These are phyloP conservation scores for Phytophthora ramorum DNA, from an alignment of 352 stramenopile genomes.

Conservation along the genomic window DNA sequence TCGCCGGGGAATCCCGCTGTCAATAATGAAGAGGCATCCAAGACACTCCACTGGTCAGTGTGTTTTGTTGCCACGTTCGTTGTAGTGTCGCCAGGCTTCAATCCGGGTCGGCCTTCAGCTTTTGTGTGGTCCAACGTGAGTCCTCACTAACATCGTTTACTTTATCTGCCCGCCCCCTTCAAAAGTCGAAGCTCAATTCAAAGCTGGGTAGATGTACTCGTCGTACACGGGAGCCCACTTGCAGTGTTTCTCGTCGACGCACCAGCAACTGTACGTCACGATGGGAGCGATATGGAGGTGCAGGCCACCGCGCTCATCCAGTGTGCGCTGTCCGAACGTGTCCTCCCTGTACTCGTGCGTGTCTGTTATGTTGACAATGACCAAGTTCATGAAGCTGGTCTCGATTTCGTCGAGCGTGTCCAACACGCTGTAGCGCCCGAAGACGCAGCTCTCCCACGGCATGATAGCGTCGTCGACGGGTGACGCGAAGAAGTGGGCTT, in stretches of 20 bases:
- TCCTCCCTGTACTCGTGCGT: conserved; percentile 15
- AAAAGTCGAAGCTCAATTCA: conserved; percentile 14
- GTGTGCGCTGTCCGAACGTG: conserved; percentile 20
- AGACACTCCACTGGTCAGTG: no score
- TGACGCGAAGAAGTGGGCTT: conserved; percentile 5
- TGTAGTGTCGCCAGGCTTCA: no score
- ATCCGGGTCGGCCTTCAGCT: no score
- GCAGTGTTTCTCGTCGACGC: conserved; percentile 25
- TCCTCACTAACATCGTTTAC: no score
- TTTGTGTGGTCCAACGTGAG: no score
- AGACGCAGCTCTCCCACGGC: conserved; percentile 9
- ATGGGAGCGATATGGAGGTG: conserved; percentile 17
- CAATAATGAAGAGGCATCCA: no score
- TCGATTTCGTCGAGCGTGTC: conserved; percentile 18
- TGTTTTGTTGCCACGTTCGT: no score
- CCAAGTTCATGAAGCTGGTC: conserved; percentile 16
- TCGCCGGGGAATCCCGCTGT: no score
- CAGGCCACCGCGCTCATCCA: conserved; percentile 18
- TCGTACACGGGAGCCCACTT: conserved; percentile 27
- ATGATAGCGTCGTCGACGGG: conserved; percentile 8
- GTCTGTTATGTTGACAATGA: conserved; percentile 18
- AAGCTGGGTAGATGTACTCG: conserved; percentile 20
- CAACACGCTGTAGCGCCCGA: conserved; percentile 2
- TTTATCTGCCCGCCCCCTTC: no score
- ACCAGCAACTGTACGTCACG: conserved; percentile 24